These are phyloP conservation scores for Tilletia caries DNA, from an alignment of 1,284 basidiomycete genomes.

Conservation along the genomic window DNA sequence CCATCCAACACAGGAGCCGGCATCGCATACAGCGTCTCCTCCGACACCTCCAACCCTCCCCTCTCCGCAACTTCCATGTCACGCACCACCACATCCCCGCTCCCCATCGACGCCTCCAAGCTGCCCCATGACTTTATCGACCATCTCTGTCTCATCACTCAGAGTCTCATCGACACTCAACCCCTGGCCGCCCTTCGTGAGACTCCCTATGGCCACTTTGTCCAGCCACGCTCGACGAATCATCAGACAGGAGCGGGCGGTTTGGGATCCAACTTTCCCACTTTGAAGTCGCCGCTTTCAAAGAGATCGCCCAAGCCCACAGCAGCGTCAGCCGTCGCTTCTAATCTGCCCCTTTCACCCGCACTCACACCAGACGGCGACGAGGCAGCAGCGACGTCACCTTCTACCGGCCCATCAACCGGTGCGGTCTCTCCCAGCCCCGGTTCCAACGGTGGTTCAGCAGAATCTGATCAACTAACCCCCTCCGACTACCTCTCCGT, in stretches of 20 bases:
- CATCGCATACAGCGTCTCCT: background rate
- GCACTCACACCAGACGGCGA: conserved; percentile 2
- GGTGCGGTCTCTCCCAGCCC: background rate
- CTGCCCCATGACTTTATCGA: conserved; percentile 44
- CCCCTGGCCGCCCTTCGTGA: conserved; percentile 31
- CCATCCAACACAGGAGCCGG: background rate
- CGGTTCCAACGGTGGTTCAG: background rate
- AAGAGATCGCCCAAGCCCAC: background rate
- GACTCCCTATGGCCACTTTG: conserved; percentile 25
- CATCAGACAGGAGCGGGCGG: background rate
- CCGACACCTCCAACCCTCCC: background rate
- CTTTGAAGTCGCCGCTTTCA: background rate
- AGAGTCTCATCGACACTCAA: conserved; percentile 34
- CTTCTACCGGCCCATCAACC: too few species aligned
- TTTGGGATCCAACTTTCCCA: background rate
- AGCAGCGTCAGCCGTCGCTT: background rate
- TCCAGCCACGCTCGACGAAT: background rate
- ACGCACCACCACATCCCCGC: conserved; percentile 37
- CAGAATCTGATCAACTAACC: background rate
- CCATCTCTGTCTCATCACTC: conserved; percentile 43
- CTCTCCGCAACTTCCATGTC: conserved; percentile 23
- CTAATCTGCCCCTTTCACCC: background rate
- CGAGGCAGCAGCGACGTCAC: background rate
- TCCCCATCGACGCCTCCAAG: conserved; percentile 30
- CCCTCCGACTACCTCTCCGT: conserved; percentile 8